phyloP scores from a whole-genome alignment of 306 rosid genomes.

The Citrullus amarus region DNA sequence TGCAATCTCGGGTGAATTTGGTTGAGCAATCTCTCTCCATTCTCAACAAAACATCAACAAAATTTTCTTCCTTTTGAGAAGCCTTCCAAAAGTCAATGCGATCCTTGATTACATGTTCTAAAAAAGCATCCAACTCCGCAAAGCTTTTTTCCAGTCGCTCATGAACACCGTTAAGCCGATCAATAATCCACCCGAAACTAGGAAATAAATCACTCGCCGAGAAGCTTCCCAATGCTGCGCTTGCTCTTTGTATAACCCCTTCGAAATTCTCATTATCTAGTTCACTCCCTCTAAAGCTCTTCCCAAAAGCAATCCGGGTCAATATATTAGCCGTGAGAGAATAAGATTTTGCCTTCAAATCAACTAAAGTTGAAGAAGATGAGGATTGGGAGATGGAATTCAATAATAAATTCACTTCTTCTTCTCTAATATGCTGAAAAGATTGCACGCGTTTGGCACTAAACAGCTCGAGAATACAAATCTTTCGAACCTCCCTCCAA shows the following conservation, averaged over 20 bases:
- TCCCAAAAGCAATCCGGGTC: neutral
- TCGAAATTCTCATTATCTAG: neutral
- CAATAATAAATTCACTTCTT: conserved; percentile 14
- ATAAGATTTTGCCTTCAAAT: conserved; percentile 4
- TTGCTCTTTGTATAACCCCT: conserved; percentile 2
- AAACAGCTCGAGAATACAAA: conserved; percentile 20
- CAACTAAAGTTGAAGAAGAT: neutral
- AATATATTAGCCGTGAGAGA: neutral
- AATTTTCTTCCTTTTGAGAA: neutral
- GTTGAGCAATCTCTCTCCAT: neutral
- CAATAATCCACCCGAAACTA: neutral
- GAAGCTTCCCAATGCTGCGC: conserved; percentile 21
- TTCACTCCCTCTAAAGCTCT: neutral
- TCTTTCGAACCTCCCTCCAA: conserved; percentile 32
- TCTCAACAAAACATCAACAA: neutral
- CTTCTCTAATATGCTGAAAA: conserved; percentile 14
- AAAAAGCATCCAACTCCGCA: neutral
- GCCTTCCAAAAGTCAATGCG: neutral
- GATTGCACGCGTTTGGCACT: conserved; percentile 24
- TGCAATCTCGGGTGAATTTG: neutral
- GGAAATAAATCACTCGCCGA: conserved; percentile 3
- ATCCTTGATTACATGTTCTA: neutral
- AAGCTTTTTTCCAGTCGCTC: neutral
- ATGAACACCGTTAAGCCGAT: neutral
- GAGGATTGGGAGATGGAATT: conserved; percentile 1